phyloP scores from a whole-genome alignment of 2,329 filamentous ascomycete genomes.

The Fusarium sp. region DNA sequence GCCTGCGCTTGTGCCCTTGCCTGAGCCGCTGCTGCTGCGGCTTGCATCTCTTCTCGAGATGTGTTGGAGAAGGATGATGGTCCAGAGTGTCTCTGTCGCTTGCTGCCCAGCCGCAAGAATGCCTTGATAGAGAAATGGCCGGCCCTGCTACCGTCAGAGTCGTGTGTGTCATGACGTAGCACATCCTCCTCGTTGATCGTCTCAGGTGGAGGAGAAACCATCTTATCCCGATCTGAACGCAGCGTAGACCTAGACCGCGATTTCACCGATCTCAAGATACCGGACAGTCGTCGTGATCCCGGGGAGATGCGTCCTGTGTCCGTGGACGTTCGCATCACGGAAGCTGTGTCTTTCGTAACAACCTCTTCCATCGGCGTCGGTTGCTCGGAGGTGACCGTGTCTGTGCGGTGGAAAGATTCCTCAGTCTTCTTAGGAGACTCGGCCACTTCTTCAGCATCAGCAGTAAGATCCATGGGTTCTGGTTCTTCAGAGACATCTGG shows the following conservation, averaged over 20 bases:
- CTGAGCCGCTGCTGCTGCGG: constrained; percentile 43
- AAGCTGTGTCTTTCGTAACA: constrained; percentile 34
- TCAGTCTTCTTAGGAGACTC: constrained; percentile 37
- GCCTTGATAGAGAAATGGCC: constrained; percentile 71
- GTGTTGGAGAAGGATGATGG: constrained; percentile 91
- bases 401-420: constrained; percentile 45
- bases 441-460: constrained; percentile 28
- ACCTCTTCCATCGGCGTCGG: constrained; percentile 38
- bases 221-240: constrained; percentile 53
- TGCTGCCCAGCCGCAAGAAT: constrained; percentile 77
- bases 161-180: constrained; percentile 65
- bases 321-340: constrained; percentile 32
- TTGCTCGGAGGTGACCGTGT: constrained; percentile 39
- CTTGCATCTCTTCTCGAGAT: constrained; percentile 84
- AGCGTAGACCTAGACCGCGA: constrained; percentile 62
- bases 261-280: constrained; percentile 59
- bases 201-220: constrained; percentile 48
- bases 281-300: constrained; percentile 42
- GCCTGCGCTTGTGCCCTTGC: constrained; percentile 46
- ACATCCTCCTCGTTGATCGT: constrained; percentile 61
- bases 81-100: constrained; percentile 65
- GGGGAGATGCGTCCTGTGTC: constrained; percentile 39
- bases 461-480: constrained; percentile 38
- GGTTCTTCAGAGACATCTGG: constrained; percentile 46
- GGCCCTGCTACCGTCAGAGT: constrained; percentile 62